Evolutionary conservation across 2,329 filamentous ascomycete genomes (phyloP), one percentile per base, ranked within the genome.

Genomic region (Phialocephala subalpina): DNA sequence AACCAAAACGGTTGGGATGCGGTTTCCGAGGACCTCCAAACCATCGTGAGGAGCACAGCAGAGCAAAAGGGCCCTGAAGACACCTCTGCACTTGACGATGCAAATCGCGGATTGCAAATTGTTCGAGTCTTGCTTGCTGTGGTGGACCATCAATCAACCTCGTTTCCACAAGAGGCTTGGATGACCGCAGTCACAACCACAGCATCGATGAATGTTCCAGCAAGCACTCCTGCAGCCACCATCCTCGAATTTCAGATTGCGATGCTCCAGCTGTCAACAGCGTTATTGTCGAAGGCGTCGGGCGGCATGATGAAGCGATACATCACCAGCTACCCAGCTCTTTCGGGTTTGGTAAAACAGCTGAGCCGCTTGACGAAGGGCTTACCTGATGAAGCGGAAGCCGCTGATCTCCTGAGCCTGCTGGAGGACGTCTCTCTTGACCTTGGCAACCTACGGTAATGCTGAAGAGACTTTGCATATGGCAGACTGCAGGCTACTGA

Each of bases 121-220:
- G 81, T 89, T 12, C 82, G 86, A 1, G 77, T 88, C 1, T 77
- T 91, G 5, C 78, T 88, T 16, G 80, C 81, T 1, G 74, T 89
- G 7, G 80, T 82, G 1, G 86, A 89, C 71, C 76, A 78, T 38
- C 81, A 83, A 0, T 75, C 77, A 0, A 80, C 80, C 18, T 80
- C 81, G 9, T 68, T 68, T n/a, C 68, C 71, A 11, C 77, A 79
- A 7, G 86, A 89, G 69, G 80, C 81, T 1, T 89, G 87, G 87
- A 85, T 90, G 82, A 79, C 81, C 38, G 68, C 85, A 8, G 80
- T 89, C 38, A 86, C 83, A 1, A 74, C 75, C 0, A 81, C 85
- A 0, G 83, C 86, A 1, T 82, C 12, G 72, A 78, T 63, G 69
- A 72, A 59, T 66, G 57, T 70, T 8, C 33, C 62, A 27, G 16